Evolutionary conservation across 2,329 filamentous ascomycete species (phyloP).

Genomic region (Sphaerulina musiva): DNA sequence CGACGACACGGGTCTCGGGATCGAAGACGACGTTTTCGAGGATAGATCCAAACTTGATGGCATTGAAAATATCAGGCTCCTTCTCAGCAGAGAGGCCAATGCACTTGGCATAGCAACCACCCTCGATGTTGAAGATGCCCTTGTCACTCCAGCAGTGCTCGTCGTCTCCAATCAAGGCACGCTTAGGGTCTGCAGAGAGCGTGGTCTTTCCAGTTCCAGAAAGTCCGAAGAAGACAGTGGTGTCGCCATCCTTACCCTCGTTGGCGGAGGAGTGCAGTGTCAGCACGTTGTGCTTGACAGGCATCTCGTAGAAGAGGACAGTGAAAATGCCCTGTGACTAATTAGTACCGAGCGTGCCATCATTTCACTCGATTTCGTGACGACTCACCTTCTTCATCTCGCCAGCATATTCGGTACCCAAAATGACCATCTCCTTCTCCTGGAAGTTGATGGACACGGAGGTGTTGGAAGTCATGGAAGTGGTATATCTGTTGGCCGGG

Average conservation of each 20-base stretch:
- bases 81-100: slow-evolving; percentile 97
- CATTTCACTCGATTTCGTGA: background rate
- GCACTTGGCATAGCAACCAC: slow-evolving; percentile 98
- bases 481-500: slow-evolving; percentile 96
- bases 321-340: slow-evolving; percentile 73
- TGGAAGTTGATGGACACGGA: slow-evolving; percentile 98
- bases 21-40: slow-evolving; percentile 99
- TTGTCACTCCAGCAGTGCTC: slow-evolving; percentile 99
- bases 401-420: slow-evolving; percentile 89
- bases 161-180: slow-evolving; percentile 92
- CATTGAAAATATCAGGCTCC: slow-evolving; percentile 95
- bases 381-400: slow-evolving; percentile 28
- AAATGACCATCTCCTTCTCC: slow-evolving; percentile 99
- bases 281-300: slow-evolving; percentile 97
- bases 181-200: slow-evolving; percentile 92
- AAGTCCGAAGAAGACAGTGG: slow-evolving; percentile 98
- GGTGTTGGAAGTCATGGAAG: slow-evolving; percentile 96
- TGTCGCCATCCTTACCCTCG: slow-evolving; percentile 88
- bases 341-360: slow-evolving; percentile 10
- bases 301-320: slow-evolving; percentile 99
- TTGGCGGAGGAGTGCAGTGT: slow-evolving; percentile 98
- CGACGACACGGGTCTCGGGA: slow-evolving; percentile 77
- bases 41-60: slow-evolving; percentile 94
- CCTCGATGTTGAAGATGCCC: slow-evolving; percentile 99
- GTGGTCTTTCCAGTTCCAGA: slow-evolving; percentile 99